phyloP scores from a whole-genome alignment of 1,284 basidiomycete species.

The Paramarasmius palmivorus region DNA sequence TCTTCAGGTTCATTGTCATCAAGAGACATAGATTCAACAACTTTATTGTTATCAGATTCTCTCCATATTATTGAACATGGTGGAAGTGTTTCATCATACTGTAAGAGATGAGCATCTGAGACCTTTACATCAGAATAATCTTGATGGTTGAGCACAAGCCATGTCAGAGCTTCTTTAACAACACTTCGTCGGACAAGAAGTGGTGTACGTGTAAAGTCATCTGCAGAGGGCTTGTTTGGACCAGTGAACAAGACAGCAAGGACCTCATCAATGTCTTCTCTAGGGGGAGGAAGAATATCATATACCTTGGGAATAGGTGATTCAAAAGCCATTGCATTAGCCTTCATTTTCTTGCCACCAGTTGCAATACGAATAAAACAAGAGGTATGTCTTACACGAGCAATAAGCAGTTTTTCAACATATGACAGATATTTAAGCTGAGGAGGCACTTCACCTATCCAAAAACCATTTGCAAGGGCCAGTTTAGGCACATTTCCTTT shows the following conservation, averaged over 20 bases:
- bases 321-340: constrained; percentile 33
- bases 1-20: constrained; percentile 15
- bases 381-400: too few species aligned
- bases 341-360: too few species aligned
- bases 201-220: constrained; percentile 35
- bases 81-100: constrained; percentile 29
- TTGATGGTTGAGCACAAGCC: constrained; percentile 37
- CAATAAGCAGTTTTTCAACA: too few species aligned
- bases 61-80: constrained; percentile 32
- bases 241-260: constrained; percentile 37
- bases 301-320: constrained; percentile 34
- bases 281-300: constrained; percentile 30
- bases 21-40: constrained; percentile 16
- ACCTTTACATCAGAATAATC: constrained; percentile 37
- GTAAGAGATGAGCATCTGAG: constrained; percentile 29
- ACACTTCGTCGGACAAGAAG: constrained; percentile 30
- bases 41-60: constrained; percentile 16
- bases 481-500: constrained; percentile 24
- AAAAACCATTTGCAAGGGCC: constrained; percentile 36
- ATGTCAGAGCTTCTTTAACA: constrained; percentile 32
- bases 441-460: constrained; percentile 36
- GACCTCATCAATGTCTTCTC: constrained; percentile 35
- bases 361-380: too few species aligned
- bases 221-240: constrained; percentile 26
- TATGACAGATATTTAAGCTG: constrained; percentile 25